A percentile compares a stretch with the other conserved stretches of the same genome.
Evolutionary conservation across 2,329 filamentous ascomycete genomes (phyloP).

Genomic region (Colletotrichum scovillei): DNA sequence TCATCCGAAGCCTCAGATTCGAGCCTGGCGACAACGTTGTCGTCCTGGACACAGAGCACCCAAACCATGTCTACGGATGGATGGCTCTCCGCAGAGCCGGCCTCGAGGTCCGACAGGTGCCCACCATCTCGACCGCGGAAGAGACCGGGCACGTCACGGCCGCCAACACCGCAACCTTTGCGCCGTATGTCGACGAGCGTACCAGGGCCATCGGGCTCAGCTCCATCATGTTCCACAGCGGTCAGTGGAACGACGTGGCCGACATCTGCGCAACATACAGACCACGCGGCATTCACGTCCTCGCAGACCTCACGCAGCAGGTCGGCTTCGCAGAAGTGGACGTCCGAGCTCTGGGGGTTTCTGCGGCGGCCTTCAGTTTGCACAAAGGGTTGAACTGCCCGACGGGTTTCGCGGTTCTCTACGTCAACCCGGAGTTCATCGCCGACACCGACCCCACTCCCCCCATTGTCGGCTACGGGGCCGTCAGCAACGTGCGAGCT

Average conservation of each 20-base stretch:
- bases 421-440: slow-evolving; percentile 42
- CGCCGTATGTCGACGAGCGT: slow-evolving; percentile 43
- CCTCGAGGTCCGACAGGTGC: slow-evolving; percentile 43
- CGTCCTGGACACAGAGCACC: slow-evolving; percentile 46
- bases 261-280: slow-evolving; percentile 42
- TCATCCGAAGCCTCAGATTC: slow-evolving; percentile 41
- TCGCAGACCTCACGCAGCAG: slow-evolving; percentile 46
- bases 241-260: slow-evolving; percentile 45
- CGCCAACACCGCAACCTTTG: slow-evolving; percentile 40
- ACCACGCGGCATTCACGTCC: slow-evolving; percentile 43
- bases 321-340: slow-evolving; percentile 47
- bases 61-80: slow-evolving; percentile 46
- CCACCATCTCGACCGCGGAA: neutral
- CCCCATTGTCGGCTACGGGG: slow-evolving; percentile 42
- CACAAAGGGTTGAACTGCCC: slow-evolving; percentile 49
- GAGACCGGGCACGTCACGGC: slow-evolving; percentile 32
- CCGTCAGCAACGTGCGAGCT: slow-evolving; percentile 35
- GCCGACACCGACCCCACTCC: slow-evolving; percentile 39
- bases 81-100: slow-evolving; percentile 41
- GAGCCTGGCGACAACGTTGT: slow-evolving; percentile 46
- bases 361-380: slow-evolving; percentile 45
- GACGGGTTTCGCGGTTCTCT: slow-evolving; percentile 44
- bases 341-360: slow-evolving; percentile 40
- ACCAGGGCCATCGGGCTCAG: slow-evolving; percentile 46
- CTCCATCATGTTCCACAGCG: slow-evolving; percentile 48